These are phyloP conservation scores for Fusarium sp. DNA, from an alignment of 2,329 filamentous ascomycete species.

Conservation along the genomic window DNA sequence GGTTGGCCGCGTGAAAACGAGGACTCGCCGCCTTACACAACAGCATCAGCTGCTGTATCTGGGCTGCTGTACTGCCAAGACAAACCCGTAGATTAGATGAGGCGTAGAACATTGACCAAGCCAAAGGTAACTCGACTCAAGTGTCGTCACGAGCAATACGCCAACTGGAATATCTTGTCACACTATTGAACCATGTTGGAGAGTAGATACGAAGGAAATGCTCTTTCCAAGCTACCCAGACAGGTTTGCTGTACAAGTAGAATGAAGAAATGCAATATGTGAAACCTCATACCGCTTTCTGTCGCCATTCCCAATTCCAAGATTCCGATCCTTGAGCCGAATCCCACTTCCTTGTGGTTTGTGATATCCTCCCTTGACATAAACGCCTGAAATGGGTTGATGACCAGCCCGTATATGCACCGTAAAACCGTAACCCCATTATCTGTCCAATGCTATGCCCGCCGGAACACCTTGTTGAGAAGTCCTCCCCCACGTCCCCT, in stretches of 20 bases:
- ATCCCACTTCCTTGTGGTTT: not conserved
- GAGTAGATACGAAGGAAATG: not conserved
- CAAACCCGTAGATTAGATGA: slow-evolving; percentile 11
- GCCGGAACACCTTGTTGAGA: slow-evolving; percentile 53
- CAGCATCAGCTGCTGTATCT: slow-evolving; percentile 43
- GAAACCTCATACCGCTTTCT: not conserved
- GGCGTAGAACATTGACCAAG: slow-evolving; percentile 11
- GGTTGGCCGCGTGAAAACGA: slow-evolving; percentile 39
- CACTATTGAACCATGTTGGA: not conserved
- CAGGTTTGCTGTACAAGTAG: not conserved
- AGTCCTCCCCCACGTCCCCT: slow-evolving; percentile 48
- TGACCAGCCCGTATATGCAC: slow-evolving; percentile 3
- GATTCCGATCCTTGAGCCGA: not conserved
- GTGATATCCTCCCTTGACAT: not conserved
- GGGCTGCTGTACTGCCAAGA: slow-evolving; percentile 20
- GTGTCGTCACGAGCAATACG: not conserved
- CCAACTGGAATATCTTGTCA: not conserved
- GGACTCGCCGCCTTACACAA: slow-evolving; percentile 38
- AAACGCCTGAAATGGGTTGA: slow-evolving; percentile 9
- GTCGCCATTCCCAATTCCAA: not conserved
- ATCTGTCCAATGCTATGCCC: slow-evolving; percentile 30
- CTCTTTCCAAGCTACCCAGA: not conserved
- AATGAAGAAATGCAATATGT: not conserved
- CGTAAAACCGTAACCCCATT: slow-evolving; percentile 12
- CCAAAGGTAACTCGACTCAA: not conserved